A percentile compares a stretch with the other conserved stretches of the same genome.
Evolutionary conservation across 2,329 filamentous ascomycete species (phyloP).

Genomic region (Fusarium floridanum): DNA sequence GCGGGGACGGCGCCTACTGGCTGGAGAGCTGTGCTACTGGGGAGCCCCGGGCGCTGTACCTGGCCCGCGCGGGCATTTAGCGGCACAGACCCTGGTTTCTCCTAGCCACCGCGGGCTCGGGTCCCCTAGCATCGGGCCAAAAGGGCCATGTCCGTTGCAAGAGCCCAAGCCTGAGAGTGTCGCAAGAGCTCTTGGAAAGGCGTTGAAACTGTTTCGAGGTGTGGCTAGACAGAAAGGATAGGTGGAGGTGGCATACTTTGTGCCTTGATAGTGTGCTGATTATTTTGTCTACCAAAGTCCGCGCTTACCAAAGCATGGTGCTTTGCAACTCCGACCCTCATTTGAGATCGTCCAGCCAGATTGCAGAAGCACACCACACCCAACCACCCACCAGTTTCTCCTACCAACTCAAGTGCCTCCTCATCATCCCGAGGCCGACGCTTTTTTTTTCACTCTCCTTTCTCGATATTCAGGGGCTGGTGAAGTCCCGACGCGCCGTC

Average conservation of each 20-base stretch:
- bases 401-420: constrained; percentile 23
- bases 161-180: background rate
- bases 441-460: constrained; percentile 21
- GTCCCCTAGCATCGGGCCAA: constrained; percentile 37
- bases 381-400: constrained; percentile 25
- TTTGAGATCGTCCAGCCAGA: constrained; percentile 24
- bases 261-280: background rate
- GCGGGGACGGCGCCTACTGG: constrained; percentile 38
- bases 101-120: constrained; percentile 34
- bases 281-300: constrained; percentile 19
- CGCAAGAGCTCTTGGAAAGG: constrained; percentile 7
- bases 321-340: constrained; percentile 15
- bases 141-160: constrained; percentile 9
- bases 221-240: background rate
- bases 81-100: constrained; percentile 31
- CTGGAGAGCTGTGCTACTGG: constrained; percentile 17
- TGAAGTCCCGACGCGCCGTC: constrained; percentile 14
- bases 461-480: constrained; percentile 30
- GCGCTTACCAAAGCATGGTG: background rate
- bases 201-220: constrained; percentile 8
- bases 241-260: background rate
- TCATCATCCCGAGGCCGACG: constrained; percentile 18
- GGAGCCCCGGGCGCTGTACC: constrained; percentile 30
- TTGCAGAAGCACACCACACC: constrained; percentile 21
- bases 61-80: constrained; percentile 42